Evolutionary conservation across 805 yeast genomes (phyloP), one percentile per base, ranked within the genome.

Genomic region (Blastobotrys terrestris): DNA sequence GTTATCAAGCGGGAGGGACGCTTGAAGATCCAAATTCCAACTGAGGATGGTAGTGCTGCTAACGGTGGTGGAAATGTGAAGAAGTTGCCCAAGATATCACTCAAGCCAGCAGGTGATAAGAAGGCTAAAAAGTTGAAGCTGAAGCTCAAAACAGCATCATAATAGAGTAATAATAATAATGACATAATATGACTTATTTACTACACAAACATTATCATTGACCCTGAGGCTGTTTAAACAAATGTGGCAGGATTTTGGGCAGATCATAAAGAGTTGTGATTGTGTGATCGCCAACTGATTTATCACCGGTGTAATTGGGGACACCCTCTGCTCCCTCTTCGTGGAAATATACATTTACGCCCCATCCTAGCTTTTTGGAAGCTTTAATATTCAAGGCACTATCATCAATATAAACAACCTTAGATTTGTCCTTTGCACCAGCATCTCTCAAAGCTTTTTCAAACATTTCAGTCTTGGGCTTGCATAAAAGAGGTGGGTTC

Each of bases 401-500:
- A 67, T 92, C 99, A 68, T 92, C 99, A 11, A 92, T 81, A 63
- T 87, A 94, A 67, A 84, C 85, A 82, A 83, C 57, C 74, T 76
- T 63, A 58, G 57, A 48, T 51, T 76, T 69, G 53, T 73, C 71
- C 8, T 70, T 65, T 8, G 80, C 79, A 20, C 85, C 84, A 31
- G 96, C 84, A 46, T 83, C 79, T 6, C 63, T 54, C 69, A 88
- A 74, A 31, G 72, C 73, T 53, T 74, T 77, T 39, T 78, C 76
- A 64, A 83, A 92, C 61, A 84, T 81, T 51, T 70, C 74, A 16
- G 74, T 71, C 81, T 87, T 87, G n/a, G 99, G 99, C 70, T 92
- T 92, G 71, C 98, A 94, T 31, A 84, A 71, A 53, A 92, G 75
- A 52, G 80, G 81, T 49, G 73, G 63, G 48, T 81, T 73, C 13